phyloP scores from a whole-genome alignment of 2,329 filamentous ascomycete species.

The Calonectria fujianensis region DNA sequence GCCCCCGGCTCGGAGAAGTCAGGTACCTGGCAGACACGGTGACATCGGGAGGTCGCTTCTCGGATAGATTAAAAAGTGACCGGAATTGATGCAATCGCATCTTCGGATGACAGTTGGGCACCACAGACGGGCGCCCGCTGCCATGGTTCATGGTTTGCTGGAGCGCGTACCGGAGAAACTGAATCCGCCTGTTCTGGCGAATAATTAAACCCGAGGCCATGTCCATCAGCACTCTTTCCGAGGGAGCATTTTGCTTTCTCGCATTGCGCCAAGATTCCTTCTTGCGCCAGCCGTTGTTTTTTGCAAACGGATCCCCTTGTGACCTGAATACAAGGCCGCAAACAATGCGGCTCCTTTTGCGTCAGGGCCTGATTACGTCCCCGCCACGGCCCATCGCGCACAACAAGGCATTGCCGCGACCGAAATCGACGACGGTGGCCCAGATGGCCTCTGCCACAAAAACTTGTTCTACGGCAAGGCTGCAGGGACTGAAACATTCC shows the following conservation, averaged over 20 bases:
- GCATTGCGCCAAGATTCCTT: conserved; percentile 2
- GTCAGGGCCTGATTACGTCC: neutral
- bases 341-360: neutral
- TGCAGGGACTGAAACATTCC: conserved; percentile 27
- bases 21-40: conserved; percentile 10
- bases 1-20: conserved; percentile 9
- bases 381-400: neutral
- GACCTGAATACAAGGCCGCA: conserved; percentile 8
- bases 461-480: conserved; percentile 18
- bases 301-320: too few species aligned
- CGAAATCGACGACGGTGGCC: neutral
- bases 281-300: neutral
- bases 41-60: conserved; percentile 22
- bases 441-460: neutral
- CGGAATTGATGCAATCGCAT: conserved; percentile 26
- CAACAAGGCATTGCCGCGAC: conserved; percentile 16
- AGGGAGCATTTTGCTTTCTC: neutral
- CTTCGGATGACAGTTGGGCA: conserved; percentile 29
- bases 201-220: neutral
- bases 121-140: conserved; percentile 2
- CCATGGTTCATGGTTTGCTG: conserved; percentile 18
- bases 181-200: neutral
- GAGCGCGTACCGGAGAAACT: conserved; percentile 14
- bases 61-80: conserved; percentile 25
- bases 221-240: neutral